A percentile compares a stretch with the other conserved stretches of the same genome.
phyloP scores from a whole-genome alignment of 192 early-diverging fungal species.

The Entomortierella chlamydospora region DNA sequence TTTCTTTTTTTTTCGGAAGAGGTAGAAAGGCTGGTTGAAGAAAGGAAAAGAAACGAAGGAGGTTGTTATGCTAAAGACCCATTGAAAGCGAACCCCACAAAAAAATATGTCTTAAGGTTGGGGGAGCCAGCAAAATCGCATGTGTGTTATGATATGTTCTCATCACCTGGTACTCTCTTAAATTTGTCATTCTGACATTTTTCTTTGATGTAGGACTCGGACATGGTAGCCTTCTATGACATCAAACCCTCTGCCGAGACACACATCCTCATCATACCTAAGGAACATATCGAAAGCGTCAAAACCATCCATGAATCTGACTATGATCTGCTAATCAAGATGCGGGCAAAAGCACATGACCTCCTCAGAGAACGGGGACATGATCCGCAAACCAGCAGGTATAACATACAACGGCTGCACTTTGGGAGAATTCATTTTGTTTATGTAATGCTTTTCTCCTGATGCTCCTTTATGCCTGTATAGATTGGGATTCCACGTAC shows the following conservation, averaged over 20 bases:
- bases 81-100: neutral
- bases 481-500: constrained; percentile 77
- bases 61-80: neutral
- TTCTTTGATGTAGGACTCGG: constrained; percentile 29
- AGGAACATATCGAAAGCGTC: constrained; percentile 52
- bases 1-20: neutral
- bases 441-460: neutral
- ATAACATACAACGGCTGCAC: too few species aligned
- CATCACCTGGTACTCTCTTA: too few species aligned
- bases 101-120: neutral
- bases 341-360: constrained; percentile 37
- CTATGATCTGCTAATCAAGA: constrained; percentile 33
- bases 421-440: too few species aligned
- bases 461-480: too few species aligned
- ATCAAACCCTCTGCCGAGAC: constrained; percentile 51
- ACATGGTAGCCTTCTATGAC: constrained; percentile 59
- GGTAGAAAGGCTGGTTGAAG: neutral
- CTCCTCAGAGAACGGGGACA: constrained; percentile 35
- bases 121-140: neutral
- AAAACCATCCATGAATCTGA: constrained; percentile 45
- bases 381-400: constrained; percentile 26
- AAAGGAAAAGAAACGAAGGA: constrained; percentile 2
- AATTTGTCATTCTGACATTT: neutral
- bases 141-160: too few species aligned
- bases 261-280: constrained; percentile 58